A percentile compares a stretch with the other conserved stretches of the same genome.
Evolutionary conservation across 1,284 basidiomycete genomes (phyloP).

Genomic region (Lentinus polychrous): DNA sequence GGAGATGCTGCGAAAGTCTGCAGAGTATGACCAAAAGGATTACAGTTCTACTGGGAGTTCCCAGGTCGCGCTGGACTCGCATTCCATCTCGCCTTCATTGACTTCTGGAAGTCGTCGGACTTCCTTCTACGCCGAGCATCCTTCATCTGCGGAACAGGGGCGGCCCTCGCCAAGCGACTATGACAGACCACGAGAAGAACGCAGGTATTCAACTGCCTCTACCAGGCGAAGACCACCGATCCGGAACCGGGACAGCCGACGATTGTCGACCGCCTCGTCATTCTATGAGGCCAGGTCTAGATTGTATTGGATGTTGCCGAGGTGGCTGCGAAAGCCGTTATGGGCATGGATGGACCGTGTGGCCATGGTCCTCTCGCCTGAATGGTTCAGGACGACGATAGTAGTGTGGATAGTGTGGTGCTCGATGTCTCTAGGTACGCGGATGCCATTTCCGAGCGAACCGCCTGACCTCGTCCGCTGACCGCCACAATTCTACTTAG

Average conservation of each 20-base stretch:
- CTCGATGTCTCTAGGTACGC: conserved; percentile 71
- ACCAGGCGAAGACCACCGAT: neutral
- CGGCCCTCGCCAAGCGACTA: no score
- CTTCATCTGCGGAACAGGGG: neutral
- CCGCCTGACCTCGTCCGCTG: neutral
- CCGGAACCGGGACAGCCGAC: conserved; percentile 5
- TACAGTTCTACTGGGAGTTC: conserved; percentile 34
- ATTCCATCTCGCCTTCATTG: neutral
- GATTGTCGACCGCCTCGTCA: conserved; percentile 26
- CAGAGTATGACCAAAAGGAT: conserved; percentile 22
- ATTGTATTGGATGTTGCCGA: conserved; percentile 34
- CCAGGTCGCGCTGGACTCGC: neutral
- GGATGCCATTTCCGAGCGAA: neutral
- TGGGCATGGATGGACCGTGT: conserved; percentile 70
- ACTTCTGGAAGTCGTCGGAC: neutral
- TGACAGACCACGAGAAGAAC: no score
- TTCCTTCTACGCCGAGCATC: neutral
- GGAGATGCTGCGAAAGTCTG: conserved; percentile 12
- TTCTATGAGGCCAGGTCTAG: conserved; percentile 36
- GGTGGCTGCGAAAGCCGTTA: conserved; percentile 42
- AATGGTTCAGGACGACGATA: conserved; percentile 80
- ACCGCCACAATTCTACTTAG: conserved; percentile 30
- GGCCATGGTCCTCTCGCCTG: conserved; percentile 68
- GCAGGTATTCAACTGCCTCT: neutral
- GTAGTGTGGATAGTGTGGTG: conserved; percentile 86